Evolutionary conservation across 2,329 filamentous ascomycete genomes (phyloP), one percentile per base, ranked within the genome.

Genomic region (Talaromyces atroroseus): DNA sequence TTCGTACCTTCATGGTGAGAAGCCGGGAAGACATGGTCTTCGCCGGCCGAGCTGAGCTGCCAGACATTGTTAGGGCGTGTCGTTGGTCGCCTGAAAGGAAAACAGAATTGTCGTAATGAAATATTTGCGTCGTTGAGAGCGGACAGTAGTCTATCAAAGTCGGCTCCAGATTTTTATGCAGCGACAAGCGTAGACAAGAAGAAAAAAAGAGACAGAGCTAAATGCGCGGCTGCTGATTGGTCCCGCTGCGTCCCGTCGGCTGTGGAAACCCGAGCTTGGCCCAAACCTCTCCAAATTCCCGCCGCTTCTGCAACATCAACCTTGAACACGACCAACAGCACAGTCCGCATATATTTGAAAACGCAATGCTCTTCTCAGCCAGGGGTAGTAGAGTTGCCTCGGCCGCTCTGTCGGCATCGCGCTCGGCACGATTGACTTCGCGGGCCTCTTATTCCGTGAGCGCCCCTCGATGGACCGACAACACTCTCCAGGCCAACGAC

Each of bases 1-100:
- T 12, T 24, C 26, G 26, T 45, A 80, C 82, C 74, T 95, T 95
- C 91, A 96, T 96, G 38, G 89, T 92, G 68, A 95, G 80, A 49
- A 96, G 85, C 63, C 91, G 86, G 58, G 88, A 92, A 61, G 92
- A 96, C 85, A 95, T 91, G 47, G 80, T 80, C 72, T 87, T 88
- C 32, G 82, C 82, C 48, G 83, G 78, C 59, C 69, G 84, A 67
- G 59, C 79, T 49, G 64, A 68, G 58, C 64, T 61, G 46, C 57
- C 59, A 49, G 68, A 61, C 72, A 73, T 74, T 58, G 34, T 66
- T 34, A 26, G 24, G 24, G 24, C n/a, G n/a, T 36, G 34, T 38
- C 4, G 34, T 11, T 38, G 34, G 34, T 34, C 32, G 32, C 12
- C 32, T 34, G 7, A 12, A 14, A 34, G 12, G 3, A 14, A 10